Base-by-base conservation (phyloP, 2,329 filamentous ascomycete genomes). In the Fusarium armeniacum region DNA sequence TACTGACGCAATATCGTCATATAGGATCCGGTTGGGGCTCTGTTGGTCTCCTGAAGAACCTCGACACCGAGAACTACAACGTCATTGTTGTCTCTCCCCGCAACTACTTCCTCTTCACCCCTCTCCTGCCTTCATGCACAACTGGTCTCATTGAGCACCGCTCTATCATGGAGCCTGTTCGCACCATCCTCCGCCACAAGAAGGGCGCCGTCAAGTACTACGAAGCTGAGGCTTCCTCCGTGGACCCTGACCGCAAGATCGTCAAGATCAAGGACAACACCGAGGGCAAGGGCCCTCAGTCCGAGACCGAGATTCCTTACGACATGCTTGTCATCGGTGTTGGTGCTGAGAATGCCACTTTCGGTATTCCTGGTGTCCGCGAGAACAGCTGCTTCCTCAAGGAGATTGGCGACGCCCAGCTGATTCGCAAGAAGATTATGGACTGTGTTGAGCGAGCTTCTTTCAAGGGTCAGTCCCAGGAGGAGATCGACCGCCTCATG, bases 21-120 rank as follows among this genome's bases (percentile, higher is more conserved):
- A 35, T 67, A 98, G 95, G 95, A 78, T 97, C 94, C 75, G 96
- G 96, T 75, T 99, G 96, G 96, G 96, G 84, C 75, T 93, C 95
- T 44, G 93, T 99, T 77, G 97, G 95, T 65, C 90, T 99, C 66
- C 89, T 99, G 73, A 99, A 99, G 89, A 98, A 97, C 81, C 92
- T 99, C 82, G 94, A 99, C 79, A 98, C 95, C 67, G 93, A 97
- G 81, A 97, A 98, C 87, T 99, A 98, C 89, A 98, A 99, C 81
- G 95, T 98, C 81, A 83, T 98, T 78, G 94, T 99, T 80, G 93
- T 99, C 81, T 98, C 96, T 51, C 96, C 96, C 57, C 93, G 96
- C 80, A 99, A 99, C 85, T 99, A 97, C 89, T 99, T 99, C 90
- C 91, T 99, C 74, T 99, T 99, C 87, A 99, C 96, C 32, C 96